A percentile compares a stretch with the other conserved stretches of the same genome.
These are phyloP conservation scores for Penicillium daleae DNA, from an alignment of 495 filamentous ascomycete genomes.

Conservation along the genomic window DNA sequence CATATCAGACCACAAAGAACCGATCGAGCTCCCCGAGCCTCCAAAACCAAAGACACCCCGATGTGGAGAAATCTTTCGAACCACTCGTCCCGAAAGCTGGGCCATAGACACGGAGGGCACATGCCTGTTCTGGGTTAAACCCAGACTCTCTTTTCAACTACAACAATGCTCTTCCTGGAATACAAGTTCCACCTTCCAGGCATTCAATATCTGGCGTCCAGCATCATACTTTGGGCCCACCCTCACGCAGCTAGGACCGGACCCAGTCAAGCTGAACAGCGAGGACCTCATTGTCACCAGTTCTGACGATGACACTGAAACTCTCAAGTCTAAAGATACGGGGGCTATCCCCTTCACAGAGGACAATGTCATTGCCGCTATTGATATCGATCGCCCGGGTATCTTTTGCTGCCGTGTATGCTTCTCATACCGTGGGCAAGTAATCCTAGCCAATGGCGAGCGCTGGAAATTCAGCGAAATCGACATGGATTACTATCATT, in stretches of 20 bases:
- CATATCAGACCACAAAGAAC: background rate
- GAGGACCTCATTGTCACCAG: conserved; percentile 6
- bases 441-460: conserved; percentile 8
- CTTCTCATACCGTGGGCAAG: background rate
- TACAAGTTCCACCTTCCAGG: background rate
- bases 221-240: conserved; percentile 3
- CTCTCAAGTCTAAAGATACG: background rate
- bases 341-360: background rate
- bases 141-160: conserved; percentile 1
- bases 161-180: conserved; percentile 2
- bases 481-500: background rate
- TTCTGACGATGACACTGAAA: background rate
- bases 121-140: background rate
- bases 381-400: conserved; percentile 6
- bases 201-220: conserved; percentile 11
- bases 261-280: conserved; percentile 4
- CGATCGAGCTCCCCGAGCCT: background rate
- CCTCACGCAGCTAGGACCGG: background rate
- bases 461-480: conserved; percentile 10
- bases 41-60: background rate
- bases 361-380: background rate
- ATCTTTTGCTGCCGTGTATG: background rate
- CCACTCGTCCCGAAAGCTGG: background rate
- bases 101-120: background rate
- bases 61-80: background rate